Percentiles rank a stretch among this genome's conserved stretches.
phyloP scores from a whole-genome alignment of 495 filamentous ascomycete genomes.

The Tirmania nivea region DNA sequence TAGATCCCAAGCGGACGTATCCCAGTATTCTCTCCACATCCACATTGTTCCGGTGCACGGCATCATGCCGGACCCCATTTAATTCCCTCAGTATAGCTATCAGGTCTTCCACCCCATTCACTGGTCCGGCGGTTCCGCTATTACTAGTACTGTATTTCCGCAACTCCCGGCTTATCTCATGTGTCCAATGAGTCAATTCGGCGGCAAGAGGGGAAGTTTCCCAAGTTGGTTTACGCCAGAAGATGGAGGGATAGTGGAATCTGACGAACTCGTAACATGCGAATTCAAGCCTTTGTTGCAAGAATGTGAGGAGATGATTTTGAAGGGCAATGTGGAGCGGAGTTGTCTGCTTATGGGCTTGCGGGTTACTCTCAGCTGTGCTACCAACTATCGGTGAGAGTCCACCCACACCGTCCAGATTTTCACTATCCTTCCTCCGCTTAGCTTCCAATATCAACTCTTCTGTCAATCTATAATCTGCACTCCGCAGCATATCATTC shows the following conservation, averaged over 20 bases:
- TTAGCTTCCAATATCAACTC: neutral
- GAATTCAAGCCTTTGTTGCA: neutral
- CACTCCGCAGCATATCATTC: neutral
- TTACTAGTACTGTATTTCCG: neutral
- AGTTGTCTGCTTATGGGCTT: neutral
- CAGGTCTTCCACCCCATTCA: neutral
- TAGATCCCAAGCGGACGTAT: neutral
- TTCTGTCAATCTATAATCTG: neutral
- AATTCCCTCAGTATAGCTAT: neutral
- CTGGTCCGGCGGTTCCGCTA: neutral
- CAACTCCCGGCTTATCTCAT: neutral
- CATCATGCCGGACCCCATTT: neutral
- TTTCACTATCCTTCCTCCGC: neutral
- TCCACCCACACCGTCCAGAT: neutral
- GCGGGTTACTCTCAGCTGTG: neutral
- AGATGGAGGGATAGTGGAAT: neutral
- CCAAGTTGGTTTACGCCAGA: neutral
- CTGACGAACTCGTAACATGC: neutral
- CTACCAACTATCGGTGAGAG: neutral
- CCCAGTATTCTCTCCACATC: neutral
- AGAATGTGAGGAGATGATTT: neutral
- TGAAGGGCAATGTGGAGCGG: neutral
- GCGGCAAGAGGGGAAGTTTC: neutral
- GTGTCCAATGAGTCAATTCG: neutral
- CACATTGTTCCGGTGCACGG: neutral